Evolutionary conservation across 2,329 filamentous ascomycete genomes (phyloP).

Genomic region (Ascochyta viciae-villosae): DNA sequence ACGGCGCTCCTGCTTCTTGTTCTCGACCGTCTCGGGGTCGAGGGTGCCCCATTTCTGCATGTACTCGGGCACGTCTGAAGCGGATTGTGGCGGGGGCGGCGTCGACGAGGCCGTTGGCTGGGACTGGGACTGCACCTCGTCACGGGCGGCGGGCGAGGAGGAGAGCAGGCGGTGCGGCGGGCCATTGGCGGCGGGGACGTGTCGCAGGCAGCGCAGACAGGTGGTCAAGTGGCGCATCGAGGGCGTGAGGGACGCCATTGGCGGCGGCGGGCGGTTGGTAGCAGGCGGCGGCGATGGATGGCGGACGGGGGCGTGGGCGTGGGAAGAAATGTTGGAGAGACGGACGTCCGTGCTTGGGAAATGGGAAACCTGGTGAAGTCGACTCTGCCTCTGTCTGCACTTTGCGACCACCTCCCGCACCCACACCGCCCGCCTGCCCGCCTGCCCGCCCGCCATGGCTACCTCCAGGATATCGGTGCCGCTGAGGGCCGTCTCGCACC

Average conservation of each 20-base stretch:
- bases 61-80: conserved; percentile 33
- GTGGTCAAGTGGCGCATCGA: conserved; percentile 43
- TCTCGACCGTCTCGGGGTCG: conserved; percentile 43
- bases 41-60: conserved; percentile 47
- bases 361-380: conserved; percentile 1
- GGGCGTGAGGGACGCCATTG: conserved; percentile 47
- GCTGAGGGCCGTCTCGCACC: conserved; percentile 44
- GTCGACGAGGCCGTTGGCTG: conserved; percentile 30
- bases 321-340: conserved; percentile 8
- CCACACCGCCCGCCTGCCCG: conserved; percentile 14
- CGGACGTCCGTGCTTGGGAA: background rate
- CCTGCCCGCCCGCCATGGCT: conserved; percentile 42
- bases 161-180: conserved; percentile 55
- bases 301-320: conserved; percentile 10
- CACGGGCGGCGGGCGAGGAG: conserved; percentile 52
- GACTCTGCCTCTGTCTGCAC: background rate
- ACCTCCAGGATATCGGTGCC: conserved; percentile 48
- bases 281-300: background rate
- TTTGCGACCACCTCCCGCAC: conserved; percentile 26
- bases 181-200: conserved; percentile 37
- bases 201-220: conserved; percentile 46
- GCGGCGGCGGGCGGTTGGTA: conserved; percentile 2
- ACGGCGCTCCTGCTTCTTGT: conserved; percentile 65
- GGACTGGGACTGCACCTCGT: conserved; percentile 54
- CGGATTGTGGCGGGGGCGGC: conserved; percentile 22